Conservation (phyloP, 257 asterid species). For the Paulownia fortunei region DNA sequence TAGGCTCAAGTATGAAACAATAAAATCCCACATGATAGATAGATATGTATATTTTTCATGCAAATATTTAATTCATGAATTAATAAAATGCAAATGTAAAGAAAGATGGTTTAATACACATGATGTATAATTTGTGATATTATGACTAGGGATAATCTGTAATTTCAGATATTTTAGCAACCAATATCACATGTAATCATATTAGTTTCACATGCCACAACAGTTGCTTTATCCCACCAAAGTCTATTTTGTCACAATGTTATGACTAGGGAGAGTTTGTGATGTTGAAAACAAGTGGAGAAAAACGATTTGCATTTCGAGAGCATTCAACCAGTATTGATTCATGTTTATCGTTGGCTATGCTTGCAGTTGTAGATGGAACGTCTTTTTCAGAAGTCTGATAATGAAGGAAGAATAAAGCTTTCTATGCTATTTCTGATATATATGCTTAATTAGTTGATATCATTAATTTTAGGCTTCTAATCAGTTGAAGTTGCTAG, state of each 20-base stretch:
- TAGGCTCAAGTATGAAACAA: neutral
- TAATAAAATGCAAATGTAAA: neutral
- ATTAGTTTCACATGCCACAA: neutral
- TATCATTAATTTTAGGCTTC: neutral
- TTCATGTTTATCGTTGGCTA: neutral
- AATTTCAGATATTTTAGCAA: neutral
- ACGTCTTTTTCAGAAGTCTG: neutral
- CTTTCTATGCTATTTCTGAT: neutral
- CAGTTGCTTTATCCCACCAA: neutral
- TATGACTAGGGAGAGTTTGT: neutral
- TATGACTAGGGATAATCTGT: neutral
- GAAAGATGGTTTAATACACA: neutral
- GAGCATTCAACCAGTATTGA: neutral
- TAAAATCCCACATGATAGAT: neutral
- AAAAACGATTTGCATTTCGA: neutral
- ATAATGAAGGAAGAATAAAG: neutral
- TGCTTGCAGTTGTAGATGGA: neutral
- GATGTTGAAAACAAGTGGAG: neutral
- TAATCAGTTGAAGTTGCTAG: slow-evolving; percentile 1
- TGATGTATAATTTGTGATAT: neutral
- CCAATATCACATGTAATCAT: neutral
- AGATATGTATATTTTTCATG: neutral
- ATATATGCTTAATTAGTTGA: neutral
- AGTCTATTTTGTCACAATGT: neutral
- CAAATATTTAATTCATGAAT: neutral